Evolutionary conservation across 1,284 basidiomycete genomes (phyloP), one percentile per base, ranked within the genome.

Genomic region (Cryptococcus wingfieldii): DNA sequence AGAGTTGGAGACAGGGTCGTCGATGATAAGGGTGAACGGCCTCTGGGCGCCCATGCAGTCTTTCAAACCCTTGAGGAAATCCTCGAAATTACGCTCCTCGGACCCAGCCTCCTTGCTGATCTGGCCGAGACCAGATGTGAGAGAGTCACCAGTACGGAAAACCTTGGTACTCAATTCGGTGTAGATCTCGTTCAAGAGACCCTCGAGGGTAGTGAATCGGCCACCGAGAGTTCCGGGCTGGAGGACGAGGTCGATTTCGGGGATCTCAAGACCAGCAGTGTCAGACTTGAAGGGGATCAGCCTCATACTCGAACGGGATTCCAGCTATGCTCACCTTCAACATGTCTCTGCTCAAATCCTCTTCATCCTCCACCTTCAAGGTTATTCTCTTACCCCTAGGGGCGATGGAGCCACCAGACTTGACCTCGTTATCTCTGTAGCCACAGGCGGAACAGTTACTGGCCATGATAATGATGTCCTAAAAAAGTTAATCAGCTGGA

Each of bases 401-500:
- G 1, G 91, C 88, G 54, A 98, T 91, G 1, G 92, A 92, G 2
- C 87, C 80, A 25, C 95, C 92, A 7, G 90, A 90, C 77, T 98
- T 98, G 70, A 98, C 89, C 79, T 98, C 95, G 72, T 96, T 98
- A 78, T 98, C 95, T 63, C 91, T 83, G 78, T 98, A 98, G 1
- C 95, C 95, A 75, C 95, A 98, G 54, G 80, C 78, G 54, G 91
- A 90, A 76, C 96, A 98, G 72, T 97, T 96, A 27, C 94, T 95
- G 27, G 94, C 96, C 95, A 98, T 98, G 78, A 99, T 94, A 61
- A 98, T 80, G 58, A 95, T 88, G 70, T 99, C 93, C 89, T 93
- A 59, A 7, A 60, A 2, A 1, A 34, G 47, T 10, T 10, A 5
- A 18, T 49, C 18, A 49, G 47, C 47, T 23, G 12, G 19, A n/a